A percentile compares a stretch with the other conserved stretches of the same genome.
Evolutionary conservation across 78 protist species (phyloP).

Genomic region (Chrysochromulina parva): DNA sequence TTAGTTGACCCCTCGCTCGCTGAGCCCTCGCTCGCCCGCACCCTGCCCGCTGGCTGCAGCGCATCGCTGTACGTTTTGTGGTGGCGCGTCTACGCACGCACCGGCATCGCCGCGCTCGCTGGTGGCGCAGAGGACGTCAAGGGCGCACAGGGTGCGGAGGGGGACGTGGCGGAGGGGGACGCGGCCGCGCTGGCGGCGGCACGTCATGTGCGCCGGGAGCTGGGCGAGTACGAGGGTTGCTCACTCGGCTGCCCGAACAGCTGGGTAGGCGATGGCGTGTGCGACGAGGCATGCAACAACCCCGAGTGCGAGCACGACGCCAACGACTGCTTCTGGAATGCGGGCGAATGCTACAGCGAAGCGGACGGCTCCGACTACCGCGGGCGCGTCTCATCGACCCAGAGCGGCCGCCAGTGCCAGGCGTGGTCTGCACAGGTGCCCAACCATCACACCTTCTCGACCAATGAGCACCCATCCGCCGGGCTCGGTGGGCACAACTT

Average conservation of each 20-base stretch:
- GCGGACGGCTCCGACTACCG: conserved; percentile 2
- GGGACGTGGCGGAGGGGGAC: too few species aligned
- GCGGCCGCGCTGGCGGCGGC: too few species aligned
- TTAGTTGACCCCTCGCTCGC: too few species aligned
- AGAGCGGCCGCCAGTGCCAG: conserved; percentile 14
- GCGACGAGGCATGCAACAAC: neutral
- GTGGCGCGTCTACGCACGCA: neutral
- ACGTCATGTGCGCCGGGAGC: neutral
- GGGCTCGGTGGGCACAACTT: conserved; percentile 40
- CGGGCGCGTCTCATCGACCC: neutral
- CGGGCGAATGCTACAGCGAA: neutral
- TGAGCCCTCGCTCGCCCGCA: too few species aligned
- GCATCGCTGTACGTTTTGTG: neutral
- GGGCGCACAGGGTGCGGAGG: too few species aligned
- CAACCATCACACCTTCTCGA: neutral
- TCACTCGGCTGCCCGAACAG: neutral
- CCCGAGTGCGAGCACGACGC: neutral
- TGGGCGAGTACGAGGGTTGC: neutral
- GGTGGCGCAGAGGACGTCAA: neutral
- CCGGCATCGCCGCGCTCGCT: neutral
- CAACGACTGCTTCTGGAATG: neutral
- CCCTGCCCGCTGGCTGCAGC: neutral
- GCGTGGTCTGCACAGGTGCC: neutral
- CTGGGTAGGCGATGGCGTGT: neutral
- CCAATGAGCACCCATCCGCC: neutral